These are phyloP conservation scores for Suillus alpinus DNA, from an alignment of 768 basidiomycete genomes.

Conservation along the genomic window DNA sequence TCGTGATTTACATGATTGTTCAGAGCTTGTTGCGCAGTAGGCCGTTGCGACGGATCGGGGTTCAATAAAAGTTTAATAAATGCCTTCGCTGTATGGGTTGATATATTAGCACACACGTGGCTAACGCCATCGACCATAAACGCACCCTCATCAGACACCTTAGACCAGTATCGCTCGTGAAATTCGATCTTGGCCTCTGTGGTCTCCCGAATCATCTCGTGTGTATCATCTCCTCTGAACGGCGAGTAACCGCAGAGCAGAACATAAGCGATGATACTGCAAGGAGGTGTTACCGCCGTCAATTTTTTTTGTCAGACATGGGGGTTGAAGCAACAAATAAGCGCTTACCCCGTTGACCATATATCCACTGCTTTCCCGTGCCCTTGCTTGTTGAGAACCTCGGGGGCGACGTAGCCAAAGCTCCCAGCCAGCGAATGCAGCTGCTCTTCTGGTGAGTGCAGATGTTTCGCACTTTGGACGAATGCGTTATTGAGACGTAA, in stretches of 20 bases:
- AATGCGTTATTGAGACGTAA: not conserved
- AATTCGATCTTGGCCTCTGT: conserved; percentile 83
- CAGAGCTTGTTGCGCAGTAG: conserved; percentile 71
- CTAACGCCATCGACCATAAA: not conserved
- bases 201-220: conserved; percentile 80
- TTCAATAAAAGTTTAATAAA: conserved; percentile 76
- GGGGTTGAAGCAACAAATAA: not conserved
- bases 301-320: not conserved
- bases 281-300: not conserved
- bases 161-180: conserved; percentile 93
- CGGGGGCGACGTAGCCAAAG: conserved; percentile 90
- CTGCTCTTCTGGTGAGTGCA: conserved; percentile 68
- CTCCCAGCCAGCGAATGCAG: conserved; percentile 73
- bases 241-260: conserved; percentile 94
- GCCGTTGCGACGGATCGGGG: conserved; percentile 67
- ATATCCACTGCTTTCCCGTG: conserved; percentile 93
- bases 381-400: conserved; percentile 75
- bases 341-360: conserved; percentile 84
- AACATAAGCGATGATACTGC: conserved; percentile 91
- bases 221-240: conserved; percentile 80
- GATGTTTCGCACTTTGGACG: conserved; percentile 68
- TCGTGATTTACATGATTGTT: conserved; percentile 52
- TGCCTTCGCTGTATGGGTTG: conserved; percentile 59
- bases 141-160: conserved; percentile 74
- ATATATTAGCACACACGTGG: not conserved